phyloP scores from a whole-genome alignment of 129 eudicot species.

The Saussurea involucrata region DNA sequence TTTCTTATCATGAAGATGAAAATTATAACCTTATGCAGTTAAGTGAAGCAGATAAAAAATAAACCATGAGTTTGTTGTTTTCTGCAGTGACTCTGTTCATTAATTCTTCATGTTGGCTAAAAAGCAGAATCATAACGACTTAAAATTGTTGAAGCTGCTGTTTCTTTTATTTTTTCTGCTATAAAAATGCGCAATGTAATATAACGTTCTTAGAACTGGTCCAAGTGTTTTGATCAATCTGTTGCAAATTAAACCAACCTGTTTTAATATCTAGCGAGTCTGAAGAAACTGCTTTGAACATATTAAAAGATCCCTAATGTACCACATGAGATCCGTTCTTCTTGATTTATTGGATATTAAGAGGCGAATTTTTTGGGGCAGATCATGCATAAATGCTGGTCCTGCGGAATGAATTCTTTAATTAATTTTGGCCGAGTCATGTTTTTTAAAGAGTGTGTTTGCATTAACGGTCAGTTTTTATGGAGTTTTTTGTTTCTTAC shows the following conservation, averaged over 20 bases:
- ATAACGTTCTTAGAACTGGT: not conserved
- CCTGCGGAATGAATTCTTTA: not conserved
- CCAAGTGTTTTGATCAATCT: not conserved
- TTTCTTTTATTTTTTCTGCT: not conserved
- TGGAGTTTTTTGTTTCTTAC: constrained; percentile 7
- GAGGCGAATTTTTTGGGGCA: not conserved
- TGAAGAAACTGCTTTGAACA: not conserved
- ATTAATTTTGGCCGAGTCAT: not conserved
- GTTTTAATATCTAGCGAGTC: not conserved
- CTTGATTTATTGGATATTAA: not conserved
- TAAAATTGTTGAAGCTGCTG: not conserved
- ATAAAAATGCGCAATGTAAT: not conserved
- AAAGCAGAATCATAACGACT: not conserved
- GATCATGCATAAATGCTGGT: not conserved
- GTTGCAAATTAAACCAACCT: not conserved
- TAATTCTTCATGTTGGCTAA: not conserved
- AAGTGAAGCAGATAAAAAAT: not conserved
- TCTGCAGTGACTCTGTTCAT: not conserved
- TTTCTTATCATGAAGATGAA: not conserved
- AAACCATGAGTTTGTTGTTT: not conserved
- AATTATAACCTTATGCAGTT: not conserved
- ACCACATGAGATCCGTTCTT: not conserved
- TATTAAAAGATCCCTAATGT: not conserved
- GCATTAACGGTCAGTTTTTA: not conserved
- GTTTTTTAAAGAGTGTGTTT: constrained; percentile 11